phyloP scores from a whole-genome alignment of 306 rosid species.

The Citrullus mucosospermus region DNA sequence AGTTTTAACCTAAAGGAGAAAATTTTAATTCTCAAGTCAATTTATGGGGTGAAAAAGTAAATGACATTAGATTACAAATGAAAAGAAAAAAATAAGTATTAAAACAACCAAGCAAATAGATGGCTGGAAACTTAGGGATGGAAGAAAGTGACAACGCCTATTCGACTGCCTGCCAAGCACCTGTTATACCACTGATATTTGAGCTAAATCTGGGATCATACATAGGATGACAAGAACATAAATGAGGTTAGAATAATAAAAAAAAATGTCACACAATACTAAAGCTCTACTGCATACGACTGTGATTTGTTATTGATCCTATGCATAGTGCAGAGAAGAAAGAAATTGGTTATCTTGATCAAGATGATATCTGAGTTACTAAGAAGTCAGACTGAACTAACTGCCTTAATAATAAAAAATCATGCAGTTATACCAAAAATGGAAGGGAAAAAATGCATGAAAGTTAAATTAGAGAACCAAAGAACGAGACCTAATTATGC shows the following conservation, averaged over 20 bases:
- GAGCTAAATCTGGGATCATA: not conserved
- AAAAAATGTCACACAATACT: not conserved
- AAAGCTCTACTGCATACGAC: not conserved
- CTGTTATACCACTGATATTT: not conserved
- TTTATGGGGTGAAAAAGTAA: not conserved
- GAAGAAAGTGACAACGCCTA: not conserved
- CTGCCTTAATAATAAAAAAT: not conserved
- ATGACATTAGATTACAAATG: not conserved
- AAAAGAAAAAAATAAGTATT: not conserved
- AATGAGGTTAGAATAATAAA: not conserved
- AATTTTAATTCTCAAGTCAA: too few relatives aligned
- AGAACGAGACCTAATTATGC: not conserved
- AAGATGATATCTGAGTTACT: not conserved
- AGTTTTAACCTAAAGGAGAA: not conserved
- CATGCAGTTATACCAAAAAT: not conserved
- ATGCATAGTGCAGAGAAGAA: not conserved
- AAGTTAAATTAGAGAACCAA: not conserved
- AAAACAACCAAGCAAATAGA: slow-evolving; percentile 3
- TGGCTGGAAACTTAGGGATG: not conserved
- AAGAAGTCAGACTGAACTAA: not conserved
- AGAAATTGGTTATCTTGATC: not conserved
- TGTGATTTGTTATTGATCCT: not conserved
- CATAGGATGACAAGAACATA: not conserved
- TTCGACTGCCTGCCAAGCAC: not conserved
- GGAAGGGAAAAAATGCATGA: not conserved